These are phyloP conservation scores for Orychophragmus violaceus DNA, from an alignment of 345 rosid species.

Conservation along the genomic window DNA sequence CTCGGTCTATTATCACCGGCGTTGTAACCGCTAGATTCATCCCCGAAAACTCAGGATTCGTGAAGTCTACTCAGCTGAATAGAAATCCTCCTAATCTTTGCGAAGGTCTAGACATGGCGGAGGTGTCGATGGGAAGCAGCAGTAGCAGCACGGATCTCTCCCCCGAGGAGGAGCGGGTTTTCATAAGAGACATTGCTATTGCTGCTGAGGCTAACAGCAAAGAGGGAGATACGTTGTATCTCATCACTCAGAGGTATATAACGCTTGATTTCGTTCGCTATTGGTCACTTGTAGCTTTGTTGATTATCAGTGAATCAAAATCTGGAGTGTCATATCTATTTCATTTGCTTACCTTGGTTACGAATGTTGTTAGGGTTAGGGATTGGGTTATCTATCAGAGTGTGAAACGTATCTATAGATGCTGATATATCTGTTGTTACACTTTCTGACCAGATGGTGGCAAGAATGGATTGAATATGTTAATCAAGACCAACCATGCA, in stretches of 20 bases:
- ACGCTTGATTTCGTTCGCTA: no score
- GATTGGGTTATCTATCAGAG: background rate
- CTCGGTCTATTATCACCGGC: background rate
- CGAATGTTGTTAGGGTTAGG: slow-evolving; percentile 14
- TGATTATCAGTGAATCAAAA: no score
- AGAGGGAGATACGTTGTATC: slow-evolving; percentile 85
- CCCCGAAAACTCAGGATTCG: background rate
- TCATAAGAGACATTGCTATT: slow-evolving; percentile 89
- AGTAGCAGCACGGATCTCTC: slow-evolving; percentile 45
- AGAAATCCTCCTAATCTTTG: background rate
- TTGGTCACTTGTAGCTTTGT: background rate
- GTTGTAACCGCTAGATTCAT: background rate
- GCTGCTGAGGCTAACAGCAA: slow-evolving; percentile 76
- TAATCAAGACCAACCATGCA: slow-evolving; percentile 69
- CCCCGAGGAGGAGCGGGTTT: slow-evolving; percentile 92
- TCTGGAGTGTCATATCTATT: no score
- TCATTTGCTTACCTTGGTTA: background rate
- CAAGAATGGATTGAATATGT: slow-evolving; percentile 94
- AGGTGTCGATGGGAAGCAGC: slow-evolving; percentile 55
- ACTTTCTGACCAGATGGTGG: slow-evolving; percentile 65
- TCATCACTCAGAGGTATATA: slow-evolving; percentile 80
- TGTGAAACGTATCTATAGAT: background rate
- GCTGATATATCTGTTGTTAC: background rate
- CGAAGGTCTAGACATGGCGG: slow-evolving; percentile 40
- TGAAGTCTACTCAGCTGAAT: background rate